Percentiles rank a stretch among this genome's conserved stretches.
phyloP scores from a whole-genome alignment of 495 filamentous ascomycete species.

The Pyronema domesticum region DNA sequence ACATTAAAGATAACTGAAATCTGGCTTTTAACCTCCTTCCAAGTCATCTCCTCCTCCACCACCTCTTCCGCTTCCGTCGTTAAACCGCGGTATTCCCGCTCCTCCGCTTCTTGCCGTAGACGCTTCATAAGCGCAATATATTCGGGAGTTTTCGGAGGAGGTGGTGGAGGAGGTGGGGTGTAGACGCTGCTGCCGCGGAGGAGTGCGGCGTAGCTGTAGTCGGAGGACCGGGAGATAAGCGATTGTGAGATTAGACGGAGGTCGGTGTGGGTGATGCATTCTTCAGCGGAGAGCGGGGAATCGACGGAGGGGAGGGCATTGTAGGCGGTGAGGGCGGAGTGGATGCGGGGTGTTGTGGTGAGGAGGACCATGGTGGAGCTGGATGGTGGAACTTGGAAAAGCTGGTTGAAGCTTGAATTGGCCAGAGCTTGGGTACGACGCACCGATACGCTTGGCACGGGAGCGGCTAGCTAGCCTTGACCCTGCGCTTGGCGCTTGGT shows the following conservation, averaged over 20 bases:
- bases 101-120: conserved; percentile 63
- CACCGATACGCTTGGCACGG: no score
- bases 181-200: conserved; percentile 1
- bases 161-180: conserved; percentile 10
- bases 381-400: neutral
- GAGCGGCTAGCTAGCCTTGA: no score
- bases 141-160: conserved; percentile 45
- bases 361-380: neutral
- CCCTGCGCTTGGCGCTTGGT: no score
- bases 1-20: conserved; percentile 59
- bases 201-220: neutral
- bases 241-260: neutral
- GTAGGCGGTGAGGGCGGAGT: neutral
- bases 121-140: conserved; percentile 80
- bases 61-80: conserved; percentile 36
- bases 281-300: neutral
- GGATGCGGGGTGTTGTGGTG: neutral
- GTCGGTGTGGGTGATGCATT: neutral
- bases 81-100: conserved; percentile 61
- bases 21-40: conserved; percentile 50
- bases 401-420: no score
- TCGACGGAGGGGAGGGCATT: neutral
- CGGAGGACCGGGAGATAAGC: neutral
- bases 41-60: conserved; percentile 38
- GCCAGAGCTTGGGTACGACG: no score